Base-by-base conservation (phyloP, 192 early-diverging fungal species). In the Backusella tarrabulga region DNA sequence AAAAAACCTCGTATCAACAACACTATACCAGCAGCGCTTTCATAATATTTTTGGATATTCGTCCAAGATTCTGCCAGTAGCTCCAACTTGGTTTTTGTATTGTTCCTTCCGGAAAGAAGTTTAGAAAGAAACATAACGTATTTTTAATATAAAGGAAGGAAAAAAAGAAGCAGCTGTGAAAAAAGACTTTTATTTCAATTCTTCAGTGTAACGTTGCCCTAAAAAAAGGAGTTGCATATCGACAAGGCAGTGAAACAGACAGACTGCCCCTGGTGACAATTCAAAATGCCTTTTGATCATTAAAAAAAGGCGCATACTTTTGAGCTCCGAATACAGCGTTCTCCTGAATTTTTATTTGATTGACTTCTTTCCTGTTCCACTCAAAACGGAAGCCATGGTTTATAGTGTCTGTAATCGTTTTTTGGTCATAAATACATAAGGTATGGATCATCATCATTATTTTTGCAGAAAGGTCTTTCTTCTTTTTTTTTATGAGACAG, bases 11-110 rank as follows among this genome's bases (percentile, higher is more conserved):
- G 68, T 63, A 73, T 73, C 21, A 67, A 66, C 17, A 68, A 78
- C 68, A 74, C 35, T 71, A 41, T 79, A 79, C 78, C 78, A 29
- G 76, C 70, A 54, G 80, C 80, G 41, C 77, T 82, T 69, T 82
- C 80, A 40, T 82, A 82, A 72, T 82, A 82, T 6, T 75, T 74
- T 71, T 82, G 80, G 26, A 82, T 78, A 72, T 73, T 78, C 40
- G 73, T 71, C 80, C 80, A 82, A 19, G 76, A 68, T 70, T 82
- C 73, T 34, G 68, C 75, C 19, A 82, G 68, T 63, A 82, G 52
- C 32, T 82, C 80, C 17, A 75, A 63, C 68, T 82, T 82, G 8
- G 80, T 41, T 67, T 82, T 82, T n/a, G 73, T 60, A 46, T 46
- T 77, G 75, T 82, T 82, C 44, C 80, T 71, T 73, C 79, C 79